Percentiles rank a stretch among this genome's conserved stretches.
These are phyloP conservation scores for Penicillium sp. DNA, from an alignment of 2,329 filamentous ascomycete species.

Conservation along the genomic window DNA sequence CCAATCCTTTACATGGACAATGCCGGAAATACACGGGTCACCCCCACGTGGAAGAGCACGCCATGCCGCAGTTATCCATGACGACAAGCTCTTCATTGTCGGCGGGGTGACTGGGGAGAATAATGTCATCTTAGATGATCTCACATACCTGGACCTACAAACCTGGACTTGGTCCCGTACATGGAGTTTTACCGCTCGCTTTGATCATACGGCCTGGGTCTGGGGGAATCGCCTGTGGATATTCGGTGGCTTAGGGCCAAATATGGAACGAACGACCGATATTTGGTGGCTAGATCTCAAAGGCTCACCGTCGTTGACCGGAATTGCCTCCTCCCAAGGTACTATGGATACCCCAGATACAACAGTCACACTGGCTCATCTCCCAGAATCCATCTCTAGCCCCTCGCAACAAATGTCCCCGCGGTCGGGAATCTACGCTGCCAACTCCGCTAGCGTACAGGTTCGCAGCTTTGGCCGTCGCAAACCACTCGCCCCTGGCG, in stretches of 20 bases:
- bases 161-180: slow-evolving; percentile 97
- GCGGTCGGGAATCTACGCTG: slow-evolving; percentile 65
- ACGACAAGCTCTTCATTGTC: slow-evolving; percentile 94
- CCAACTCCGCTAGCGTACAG: slow-evolving; percentile 68
- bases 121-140: slow-evolving; percentile 90
- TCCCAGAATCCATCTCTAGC: slow-evolving; percentile 41
- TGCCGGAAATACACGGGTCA: slow-evolving; percentile 82
- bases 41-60: slow-evolving; percentile 88
- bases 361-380: slow-evolving; percentile 41
- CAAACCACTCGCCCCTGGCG: slow-evolving; percentile 71
- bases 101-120: slow-evolving; percentile 95
- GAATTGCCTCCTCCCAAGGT: slow-evolving; percentile 67
- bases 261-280: slow-evolving; percentile 96
- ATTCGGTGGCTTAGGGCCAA: slow-evolving; percentile 89
- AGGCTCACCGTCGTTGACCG: slow-evolving; percentile 77
- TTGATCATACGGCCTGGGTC: slow-evolving; percentile 93
- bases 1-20: slow-evolving; percentile 92
- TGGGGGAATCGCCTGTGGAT: slow-evolving; percentile 95
- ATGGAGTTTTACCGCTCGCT: slow-evolving; percentile 93
- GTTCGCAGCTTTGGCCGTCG: slow-evolving; percentile 57
- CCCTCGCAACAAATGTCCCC: slow-evolving; percentile 39
- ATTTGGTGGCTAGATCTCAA: slow-evolving; percentile 98
- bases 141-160: slow-evolving; percentile 94
- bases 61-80: slow-evolving; percentile 90
- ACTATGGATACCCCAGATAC: slow-evolving; percentile 49